Percentiles rank a stretch among this genome's conserved stretches.
phyloP scores from a whole-genome alignment of 345 rosid species.

The Euphorbia lathyris region DNA sequence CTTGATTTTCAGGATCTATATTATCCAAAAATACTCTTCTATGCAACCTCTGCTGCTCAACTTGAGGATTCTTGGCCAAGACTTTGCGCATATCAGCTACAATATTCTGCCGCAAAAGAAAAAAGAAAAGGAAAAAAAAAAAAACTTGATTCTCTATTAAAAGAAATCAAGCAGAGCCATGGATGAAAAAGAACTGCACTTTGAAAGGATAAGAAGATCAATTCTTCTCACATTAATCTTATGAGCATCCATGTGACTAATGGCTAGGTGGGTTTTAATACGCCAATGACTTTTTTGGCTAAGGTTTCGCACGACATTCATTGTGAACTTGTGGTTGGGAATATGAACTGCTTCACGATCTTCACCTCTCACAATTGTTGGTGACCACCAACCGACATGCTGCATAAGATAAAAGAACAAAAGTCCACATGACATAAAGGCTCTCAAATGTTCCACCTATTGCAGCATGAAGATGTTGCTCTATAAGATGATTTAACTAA shows the following conservation, averaged over 20 bases:
- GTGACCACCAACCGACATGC: conserved; percentile 83
- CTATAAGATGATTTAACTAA: not conserved
- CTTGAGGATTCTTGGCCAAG: conserved; percentile 82
- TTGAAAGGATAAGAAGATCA: conserved; percentile 13
- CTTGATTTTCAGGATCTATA: conserved; percentile 67
- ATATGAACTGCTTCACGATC: conserved; percentile 90
- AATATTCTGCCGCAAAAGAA: conserved; percentile 45
- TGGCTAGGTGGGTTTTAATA: conserved; percentile 79
- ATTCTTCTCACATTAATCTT: conserved; percentile 66
- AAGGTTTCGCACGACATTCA: conserved; percentile 77
- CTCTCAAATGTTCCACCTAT: not conserved
- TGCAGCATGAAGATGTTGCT: not conserved
- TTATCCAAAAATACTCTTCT: conserved; percentile 81
- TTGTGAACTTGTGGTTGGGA: conserved; percentile 82
- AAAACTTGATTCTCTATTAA: not conserved
- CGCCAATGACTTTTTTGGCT: conserved; percentile 90
- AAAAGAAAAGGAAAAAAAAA: conserved; percentile 5
- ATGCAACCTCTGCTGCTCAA: conserved; percentile 80
- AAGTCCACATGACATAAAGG: not conserved
- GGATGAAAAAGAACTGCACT: not conserved
- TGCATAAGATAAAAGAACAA: conserved; percentile 5
- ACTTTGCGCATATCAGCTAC: conserved; percentile 90
- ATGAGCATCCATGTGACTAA: conserved; percentile 77
- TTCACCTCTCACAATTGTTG: conserved; percentile 78
- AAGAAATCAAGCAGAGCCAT: conserved; percentile 1